Conservation (phyloP, 371 early-diverging fungal genomes). For the Lichtheimia hyalospora region DNA sequence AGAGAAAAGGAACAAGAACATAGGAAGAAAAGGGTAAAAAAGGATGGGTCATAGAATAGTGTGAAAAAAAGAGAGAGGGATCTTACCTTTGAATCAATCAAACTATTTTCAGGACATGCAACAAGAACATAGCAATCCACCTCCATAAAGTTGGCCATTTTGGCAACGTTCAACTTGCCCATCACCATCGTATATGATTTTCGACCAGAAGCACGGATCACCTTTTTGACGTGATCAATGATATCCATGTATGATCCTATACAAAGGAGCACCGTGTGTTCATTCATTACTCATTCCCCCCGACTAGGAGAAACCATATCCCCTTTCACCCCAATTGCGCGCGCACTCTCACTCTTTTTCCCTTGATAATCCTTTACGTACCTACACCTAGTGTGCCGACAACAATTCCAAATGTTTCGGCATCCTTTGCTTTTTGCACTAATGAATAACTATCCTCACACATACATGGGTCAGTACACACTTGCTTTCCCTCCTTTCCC, state of each 20-base stretch:
- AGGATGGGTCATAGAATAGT: too few relatives aligned
- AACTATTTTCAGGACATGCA: slow-evolving; percentile 92
- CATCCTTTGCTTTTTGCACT: slow-evolving; percentile 92
- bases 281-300: neutral
- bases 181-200: slow-evolving; percentile 91
- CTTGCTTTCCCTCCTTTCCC: too few relatives aligned
- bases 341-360: too few relatives aligned
- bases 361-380: slow-evolving; percentile 33
- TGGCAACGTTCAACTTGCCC: slow-evolving; percentile 93
- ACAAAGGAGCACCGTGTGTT: neutral
- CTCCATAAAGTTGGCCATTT: slow-evolving; percentile 95
- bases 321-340: too few relatives aligned
- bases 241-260: slow-evolving; percentile 82
- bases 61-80: neutral
- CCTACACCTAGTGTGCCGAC: slow-evolving; percentile 95
- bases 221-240: slow-evolving; percentile 74
- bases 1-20: neutral
- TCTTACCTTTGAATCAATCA: slow-evolving; percentile 82
- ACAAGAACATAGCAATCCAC: slow-evolving; percentile 90
- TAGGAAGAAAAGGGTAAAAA: too few relatives aligned
- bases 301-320: too few relatives aligned
- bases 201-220: slow-evolving; percentile 73
- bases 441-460: slow-evolving; percentile 69
- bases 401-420: slow-evolving; percentile 90
- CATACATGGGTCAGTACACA: slow-evolving; percentile 53